Evolutionary conservation across 495 filamentous ascomycete genomes (phyloP).

Genomic region (Haplographium delicatum): DNA sequence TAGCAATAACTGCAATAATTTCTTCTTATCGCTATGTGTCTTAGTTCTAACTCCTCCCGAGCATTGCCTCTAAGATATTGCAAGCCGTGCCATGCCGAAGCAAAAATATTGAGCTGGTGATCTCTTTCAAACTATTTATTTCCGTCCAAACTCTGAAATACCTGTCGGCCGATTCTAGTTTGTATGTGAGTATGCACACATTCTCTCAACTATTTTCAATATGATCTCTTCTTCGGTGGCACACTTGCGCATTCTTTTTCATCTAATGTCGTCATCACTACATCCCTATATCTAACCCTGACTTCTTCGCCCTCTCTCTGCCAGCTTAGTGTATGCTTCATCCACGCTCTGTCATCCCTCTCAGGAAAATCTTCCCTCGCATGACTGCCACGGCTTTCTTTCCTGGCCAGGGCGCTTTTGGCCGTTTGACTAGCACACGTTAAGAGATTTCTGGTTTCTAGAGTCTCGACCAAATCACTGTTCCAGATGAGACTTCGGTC

Average conservation of each 20-base stretch:
- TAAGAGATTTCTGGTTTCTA: slow-evolving; percentile 26
- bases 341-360: slow-evolving; percentile 19
- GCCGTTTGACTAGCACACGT: slow-evolving; percentile 25
- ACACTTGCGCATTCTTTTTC: slow-evolving; percentile 23
- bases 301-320: slow-evolving; percentile 18
- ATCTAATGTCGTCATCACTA: slow-evolving; percentile 22
- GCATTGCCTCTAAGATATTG: too few species aligned
- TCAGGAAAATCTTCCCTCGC: slow-evolving; percentile 22
- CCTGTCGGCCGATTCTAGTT: too few species aligned
- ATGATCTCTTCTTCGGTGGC: slow-evolving; percentile 17
- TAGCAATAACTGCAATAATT: too few species aligned
- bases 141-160: too few species aligned
- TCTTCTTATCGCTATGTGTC: too few species aligned
- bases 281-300: slow-evolving; percentile 20
- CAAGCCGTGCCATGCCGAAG: too few species aligned
- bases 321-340: slow-evolving; percentile 25
- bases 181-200: too few species aligned
- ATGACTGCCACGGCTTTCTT: slow-evolving; percentile 25
- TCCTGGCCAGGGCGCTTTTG: slow-evolving; percentile 21
- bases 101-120: too few species aligned
- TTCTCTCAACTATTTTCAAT: too few species aligned
- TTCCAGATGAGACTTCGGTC: slow-evolving; percentile 25
- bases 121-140: too few species aligned
- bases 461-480: slow-evolving; percentile 24
- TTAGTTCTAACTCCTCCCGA: too few species aligned